A percentile compares a stretch with the other conserved stretches of the same genome.
Conservation (phyloP, 1,139 yeast species). For the Candida sp. region DNA sequence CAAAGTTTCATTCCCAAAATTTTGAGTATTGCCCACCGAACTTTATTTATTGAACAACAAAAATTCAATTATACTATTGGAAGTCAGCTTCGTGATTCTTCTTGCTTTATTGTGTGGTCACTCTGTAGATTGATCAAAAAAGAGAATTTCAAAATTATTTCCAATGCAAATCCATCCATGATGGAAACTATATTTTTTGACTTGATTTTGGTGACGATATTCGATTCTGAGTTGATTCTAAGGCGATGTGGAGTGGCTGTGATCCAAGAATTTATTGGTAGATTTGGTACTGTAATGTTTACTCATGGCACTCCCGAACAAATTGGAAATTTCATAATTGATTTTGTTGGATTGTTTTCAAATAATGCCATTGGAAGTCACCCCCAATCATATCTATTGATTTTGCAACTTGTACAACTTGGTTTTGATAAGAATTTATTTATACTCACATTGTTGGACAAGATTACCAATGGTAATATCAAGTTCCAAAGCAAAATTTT, state of each 20-base stretch:
- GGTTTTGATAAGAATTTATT: conserved; percentile 25
- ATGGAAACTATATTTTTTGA: conserved; percentile 30
- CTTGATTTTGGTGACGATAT: conserved; percentile 52
- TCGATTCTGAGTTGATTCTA: conserved; percentile 71
- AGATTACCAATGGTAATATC: conserved; percentile 21
- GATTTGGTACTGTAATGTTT: conserved; percentile 46
- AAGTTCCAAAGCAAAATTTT: conserved; percentile 33
- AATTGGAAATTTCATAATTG: conserved; percentile 39
- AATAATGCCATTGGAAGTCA: conserved; percentile 12
- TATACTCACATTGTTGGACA: conserved; percentile 20
- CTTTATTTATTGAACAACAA: conserved; percentile 53
- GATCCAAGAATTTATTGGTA: conserved; percentile 78
- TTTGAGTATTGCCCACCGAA: conserved; percentile 33
- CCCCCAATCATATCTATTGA: conserved; percentile 22
- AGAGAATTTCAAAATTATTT: conserved; percentile 7
- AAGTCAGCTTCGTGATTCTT: conserved; percentile 74
- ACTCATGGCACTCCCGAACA: conserved; percentile 10
- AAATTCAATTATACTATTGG: conserved; percentile 54
- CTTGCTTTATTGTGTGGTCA: conserved; percentile 64
- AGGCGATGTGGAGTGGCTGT: conserved; percentile 87
- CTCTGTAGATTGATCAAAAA: conserved; percentile 23
- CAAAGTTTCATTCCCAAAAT: conserved; percentile 17
- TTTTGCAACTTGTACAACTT: conserved; percentile 21
- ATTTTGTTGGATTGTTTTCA: conserved; percentile 52
- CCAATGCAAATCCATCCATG: conserved; percentile 8